Conservation (phyloP, 2,329 filamentous ascomycete genomes). For the Colletotrichum tabaci region DNA sequence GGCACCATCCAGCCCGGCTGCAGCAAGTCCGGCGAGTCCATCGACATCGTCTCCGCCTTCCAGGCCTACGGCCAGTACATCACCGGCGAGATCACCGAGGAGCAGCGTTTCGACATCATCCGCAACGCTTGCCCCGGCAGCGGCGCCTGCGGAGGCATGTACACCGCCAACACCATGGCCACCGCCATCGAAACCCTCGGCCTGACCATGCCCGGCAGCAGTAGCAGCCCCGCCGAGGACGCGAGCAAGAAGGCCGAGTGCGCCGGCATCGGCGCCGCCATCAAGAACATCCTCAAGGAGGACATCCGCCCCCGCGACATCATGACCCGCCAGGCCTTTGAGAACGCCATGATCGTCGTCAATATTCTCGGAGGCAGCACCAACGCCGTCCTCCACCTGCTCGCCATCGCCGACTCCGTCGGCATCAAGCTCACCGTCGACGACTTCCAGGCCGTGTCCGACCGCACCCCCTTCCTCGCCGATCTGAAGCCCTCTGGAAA, state of each 20-base stretch:
- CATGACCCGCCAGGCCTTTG: conserved; percentile 84
- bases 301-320: conserved; percentile 85
- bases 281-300: conserved; percentile 81
- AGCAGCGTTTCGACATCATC: conserved; percentile 94
- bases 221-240: conserved; percentile 83
- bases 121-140: conserved; percentile 82
- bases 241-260: conserved; percentile 81
- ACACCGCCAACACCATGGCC: conserved; percentile 95
- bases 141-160: conserved; percentile 89
- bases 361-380: conserved; percentile 89
- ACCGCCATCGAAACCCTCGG: conserved; percentile 95
- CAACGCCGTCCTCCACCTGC: conserved; percentile 87
- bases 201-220: conserved; percentile 86
- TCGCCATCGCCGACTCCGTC: conserved; percentile 86
- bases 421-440: conserved; percentile 88
- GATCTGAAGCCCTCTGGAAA: conserved; percentile 90
- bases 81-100: conserved; percentile 90
- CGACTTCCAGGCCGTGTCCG: conserved; percentile 87
- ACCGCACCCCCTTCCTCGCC: conserved; percentile 84
- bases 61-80: conserved; percentile 98
- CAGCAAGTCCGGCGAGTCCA: conserved; percentile 79
- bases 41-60: conserved; percentile 98
- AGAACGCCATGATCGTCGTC: conserved; percentile 87
- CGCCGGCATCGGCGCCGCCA: conserved; percentile 78
- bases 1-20: conserved; percentile 95